A percentile compares a stretch with the other conserved stretches of the same genome.
Evolutionary conservation across 2,329 filamentous ascomycete species (phyloP).

Genomic region (Curvularia verruculosa): DNA sequence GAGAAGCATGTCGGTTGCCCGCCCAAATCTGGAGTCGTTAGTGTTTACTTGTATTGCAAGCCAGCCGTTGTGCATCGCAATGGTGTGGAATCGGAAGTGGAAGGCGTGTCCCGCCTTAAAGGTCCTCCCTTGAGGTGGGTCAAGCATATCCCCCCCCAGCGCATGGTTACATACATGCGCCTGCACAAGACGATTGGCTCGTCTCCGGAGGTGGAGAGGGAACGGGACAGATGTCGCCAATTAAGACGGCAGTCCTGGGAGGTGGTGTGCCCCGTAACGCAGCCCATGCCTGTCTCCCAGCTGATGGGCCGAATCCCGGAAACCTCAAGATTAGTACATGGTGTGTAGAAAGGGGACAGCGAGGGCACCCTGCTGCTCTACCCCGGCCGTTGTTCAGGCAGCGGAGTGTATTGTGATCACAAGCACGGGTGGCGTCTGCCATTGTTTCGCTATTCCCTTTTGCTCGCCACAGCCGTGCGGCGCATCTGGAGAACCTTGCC

Average conservation of each 20-base stretch:
- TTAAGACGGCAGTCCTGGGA: slow-evolving; percentile 16
- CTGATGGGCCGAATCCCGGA: slow-evolving; percentile 15
- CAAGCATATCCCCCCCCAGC: slow-evolving; percentile 13
- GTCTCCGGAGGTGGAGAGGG: slow-evolving; percentile 17
- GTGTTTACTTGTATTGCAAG: slow-evolving; percentile 7
- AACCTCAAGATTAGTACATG: slow-evolving; percentile 18
- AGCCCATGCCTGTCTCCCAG: slow-evolving; percentile 27
- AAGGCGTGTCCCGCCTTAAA: slow-evolving; percentile 23
- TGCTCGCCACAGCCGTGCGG: slow-evolving; percentile 39
- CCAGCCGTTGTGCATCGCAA: slow-evolving; percentile 19
- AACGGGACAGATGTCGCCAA: slow-evolving; percentile 25
- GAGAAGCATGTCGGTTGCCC: slow-evolving; percentile 4
- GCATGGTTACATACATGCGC: slow-evolving; percentile 21
- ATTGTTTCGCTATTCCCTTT: slow-evolving; percentile 30
- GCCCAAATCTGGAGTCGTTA: slow-evolving; percentile 1
- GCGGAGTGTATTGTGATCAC: slow-evolving; percentile 30
- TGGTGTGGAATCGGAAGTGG: slow-evolving; percentile 15
- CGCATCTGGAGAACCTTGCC: slow-evolving; percentile 42
- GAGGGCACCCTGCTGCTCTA: slow-evolving; percentile 2
- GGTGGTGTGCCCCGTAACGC: slow-evolving; percentile 20
- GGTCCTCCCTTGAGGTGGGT: slow-evolving; percentile 21
- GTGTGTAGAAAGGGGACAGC: slow-evolving; percentile 14
- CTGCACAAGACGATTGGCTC: slow-evolving; percentile 30
- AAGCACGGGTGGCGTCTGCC: slow-evolving; percentile 38
- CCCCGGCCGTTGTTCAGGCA: slow-evolving; percentile 15